Percentiles rank a stretch among this genome's conserved stretches.
Evolutionary conservation across 768 basidiomycete species (phyloP).

Genomic region (Boletus eberwhitei): DNA sequence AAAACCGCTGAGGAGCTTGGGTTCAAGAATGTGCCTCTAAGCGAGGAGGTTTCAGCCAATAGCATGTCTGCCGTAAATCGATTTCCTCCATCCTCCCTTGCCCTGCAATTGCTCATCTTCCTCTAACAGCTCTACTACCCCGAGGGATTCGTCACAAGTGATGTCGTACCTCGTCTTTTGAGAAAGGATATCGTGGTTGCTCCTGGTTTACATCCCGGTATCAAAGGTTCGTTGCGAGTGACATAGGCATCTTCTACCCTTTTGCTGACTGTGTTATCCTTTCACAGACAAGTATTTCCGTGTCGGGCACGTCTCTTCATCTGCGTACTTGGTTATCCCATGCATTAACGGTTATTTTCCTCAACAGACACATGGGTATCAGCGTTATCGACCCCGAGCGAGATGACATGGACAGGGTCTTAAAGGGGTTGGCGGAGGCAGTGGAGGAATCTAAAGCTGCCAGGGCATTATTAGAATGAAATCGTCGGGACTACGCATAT

Average conservation of each 20-base stretch:
- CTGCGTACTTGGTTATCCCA: background rate
- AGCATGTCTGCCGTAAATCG: slow-evolving; percentile 85
- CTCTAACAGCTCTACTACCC: slow-evolving; percentile 74
- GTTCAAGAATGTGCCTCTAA: slow-evolving; percentile 66
- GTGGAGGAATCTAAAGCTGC: slow-evolving; percentile 36
- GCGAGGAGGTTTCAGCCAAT: slow-evolving; percentile 69
- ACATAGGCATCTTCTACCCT: background rate
- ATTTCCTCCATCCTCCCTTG: background rate
- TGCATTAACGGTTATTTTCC: background rate
- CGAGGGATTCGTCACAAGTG: slow-evolving; percentile 68
- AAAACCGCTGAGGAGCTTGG: slow-evolving; percentile 62
- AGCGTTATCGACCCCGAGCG: slow-evolving; percentile 69
- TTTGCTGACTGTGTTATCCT: slow-evolving; percentile 4
- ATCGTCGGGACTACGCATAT: background rate
- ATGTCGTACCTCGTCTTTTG: slow-evolving; percentile 72
- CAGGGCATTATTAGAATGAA: slow-evolving; percentile 5
- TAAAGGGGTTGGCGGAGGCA: slow-evolving; percentile 60
- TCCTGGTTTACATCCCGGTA: slow-evolving; percentile 79
- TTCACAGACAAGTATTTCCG: slow-evolving; percentile 82
- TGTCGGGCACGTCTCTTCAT: slow-evolving; percentile 56
- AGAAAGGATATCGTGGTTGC: slow-evolving; percentile 78
- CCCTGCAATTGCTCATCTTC: background rate
- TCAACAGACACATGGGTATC: slow-evolving; percentile 79
- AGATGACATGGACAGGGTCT: slow-evolving; percentile 73
- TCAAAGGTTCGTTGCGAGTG: slow-evolving; percentile 58